phyloP scores from a whole-genome alignment of 345 rosid genomes.

The Pugionium cornutum region DNA sequence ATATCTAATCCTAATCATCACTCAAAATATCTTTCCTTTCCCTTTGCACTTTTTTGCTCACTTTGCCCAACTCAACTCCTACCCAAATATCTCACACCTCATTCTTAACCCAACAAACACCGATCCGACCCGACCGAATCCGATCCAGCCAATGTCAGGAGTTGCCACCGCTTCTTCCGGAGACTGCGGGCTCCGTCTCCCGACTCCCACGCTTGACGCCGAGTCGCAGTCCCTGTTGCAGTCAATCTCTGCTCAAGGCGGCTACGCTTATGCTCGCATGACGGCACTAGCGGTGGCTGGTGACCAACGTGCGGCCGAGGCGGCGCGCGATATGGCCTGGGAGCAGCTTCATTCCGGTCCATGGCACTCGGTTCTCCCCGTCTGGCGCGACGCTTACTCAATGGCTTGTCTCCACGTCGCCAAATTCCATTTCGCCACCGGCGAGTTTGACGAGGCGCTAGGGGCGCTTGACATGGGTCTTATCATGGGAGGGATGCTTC shows the following conservation, averaged over 20 bases:
- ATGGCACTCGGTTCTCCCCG: slow-evolving; percentile 92
- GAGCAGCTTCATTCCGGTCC: slow-evolving; percentile 99
- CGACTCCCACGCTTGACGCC: slow-evolving; percentile 70
- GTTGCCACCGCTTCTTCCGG: slow-evolving; percentile 27
- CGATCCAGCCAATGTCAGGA: slow-evolving; percentile 33
- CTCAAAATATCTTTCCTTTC: slow-evolving; percentile 34
- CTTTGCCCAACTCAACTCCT: slow-evolving; percentile 29
- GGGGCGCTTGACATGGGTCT: slow-evolving; percentile 87
- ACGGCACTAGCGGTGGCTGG: slow-evolving; percentile 66
- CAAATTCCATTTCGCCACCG: slow-evolving; percentile 54
- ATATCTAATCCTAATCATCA: slow-evolving; percentile 41
- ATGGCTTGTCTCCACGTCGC: slow-evolving; percentile 88
- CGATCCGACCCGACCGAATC: not conserved
- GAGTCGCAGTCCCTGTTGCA: slow-evolving; percentile 63
- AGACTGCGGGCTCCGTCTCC: slow-evolving; percentile 37
- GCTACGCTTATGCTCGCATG: slow-evolving; percentile 82
- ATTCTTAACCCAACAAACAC: not conserved
- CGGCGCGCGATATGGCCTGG: slow-evolving; percentile 97
- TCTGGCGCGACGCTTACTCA: slow-evolving; percentile 96
- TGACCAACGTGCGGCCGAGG: slow-evolving; percentile 90
- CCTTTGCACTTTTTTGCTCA: slow-evolving; percentile 32
- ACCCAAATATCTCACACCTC: slow-evolving; percentile 23
- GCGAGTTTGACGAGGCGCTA: slow-evolving; percentile 71
- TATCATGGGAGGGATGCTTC: slow-evolving; percentile 88
- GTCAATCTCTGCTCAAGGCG: slow-evolving; percentile 71